phyloP scores from a whole-genome alignment of 140 eudicot species.

The Erigeron philadelphicus region DNA sequence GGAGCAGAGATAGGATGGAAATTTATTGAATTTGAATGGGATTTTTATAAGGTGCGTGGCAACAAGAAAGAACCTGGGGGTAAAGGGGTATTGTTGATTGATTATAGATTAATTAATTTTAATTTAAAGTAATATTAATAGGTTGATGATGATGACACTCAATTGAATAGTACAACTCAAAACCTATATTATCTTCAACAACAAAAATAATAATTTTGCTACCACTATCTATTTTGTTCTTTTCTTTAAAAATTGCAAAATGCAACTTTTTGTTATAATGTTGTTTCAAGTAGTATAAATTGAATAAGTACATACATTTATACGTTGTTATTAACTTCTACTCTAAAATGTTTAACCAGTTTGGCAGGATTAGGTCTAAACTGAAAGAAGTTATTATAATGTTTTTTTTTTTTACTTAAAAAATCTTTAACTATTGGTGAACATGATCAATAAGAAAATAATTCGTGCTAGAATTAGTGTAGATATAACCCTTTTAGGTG shows the following conservation, averaged over 20 bases:
- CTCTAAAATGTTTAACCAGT: no score
- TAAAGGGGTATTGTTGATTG: not conserved
- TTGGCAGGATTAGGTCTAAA: no score
- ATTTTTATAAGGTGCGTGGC: constrained; percentile 15
- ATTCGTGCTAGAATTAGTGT: no score
- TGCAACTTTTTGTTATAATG: not conserved
- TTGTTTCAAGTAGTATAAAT: no score
- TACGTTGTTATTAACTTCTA: no score
- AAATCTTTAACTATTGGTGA: no score
- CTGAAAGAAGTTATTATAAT: no score
- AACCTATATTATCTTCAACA: not conserved
- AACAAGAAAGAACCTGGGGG: constrained; percentile 22
- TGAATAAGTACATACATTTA: no score
- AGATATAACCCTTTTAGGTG: no score
- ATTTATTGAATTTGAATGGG: constrained; percentile 20
- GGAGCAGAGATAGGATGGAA: constrained; percentile 6
- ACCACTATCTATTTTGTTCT: not conserved
- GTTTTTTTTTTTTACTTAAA: no score
- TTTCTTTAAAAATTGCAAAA: not conserved
- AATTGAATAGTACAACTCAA: constrained; percentile 18
- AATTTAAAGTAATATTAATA: not conserved
- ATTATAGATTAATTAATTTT: no score
- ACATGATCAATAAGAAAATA: no score
- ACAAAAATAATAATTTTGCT: not conserved
- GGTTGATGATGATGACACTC: constrained; percentile 27